Percentiles rank a stretch among this genome's conserved stretches.
Conservation (phyloP, 768 basidiomycete species). For the Xerocomellus intermedius region DNA sequence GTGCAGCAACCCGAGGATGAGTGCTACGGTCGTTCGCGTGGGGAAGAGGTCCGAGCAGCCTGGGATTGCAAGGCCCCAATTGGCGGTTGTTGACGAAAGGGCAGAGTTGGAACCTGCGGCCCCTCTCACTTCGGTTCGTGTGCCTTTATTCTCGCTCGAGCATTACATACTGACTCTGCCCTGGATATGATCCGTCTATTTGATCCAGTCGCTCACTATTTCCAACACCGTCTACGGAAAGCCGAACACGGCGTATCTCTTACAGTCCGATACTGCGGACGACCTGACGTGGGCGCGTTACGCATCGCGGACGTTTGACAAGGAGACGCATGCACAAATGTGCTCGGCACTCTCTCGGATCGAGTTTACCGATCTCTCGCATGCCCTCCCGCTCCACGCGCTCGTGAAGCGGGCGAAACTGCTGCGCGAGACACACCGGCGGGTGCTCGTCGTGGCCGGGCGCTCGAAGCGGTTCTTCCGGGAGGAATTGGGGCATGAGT, state of each 20-base stretch:
- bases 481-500: constrained; percentile 58
- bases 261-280: constrained; percentile 83
- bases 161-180: background rate
- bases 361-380: constrained; percentile 50
- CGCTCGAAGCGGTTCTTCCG: constrained; percentile 70
- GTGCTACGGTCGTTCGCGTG: constrained; percentile 73
- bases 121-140: constrained; percentile 7
- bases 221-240: constrained; percentile 74
- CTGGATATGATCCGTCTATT: no score
- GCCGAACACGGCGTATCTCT: constrained; percentile 57
- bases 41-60: constrained; percentile 35
- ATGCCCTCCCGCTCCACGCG: constrained; percentile 55
- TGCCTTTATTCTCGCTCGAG: background rate
- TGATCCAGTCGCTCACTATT: constrained; percentile 45
- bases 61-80: constrained; percentile 51
- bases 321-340: constrained; percentile 3
- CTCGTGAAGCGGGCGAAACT: constrained; percentile 44
- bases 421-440: constrained; percentile 30
- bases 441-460: constrained; percentile 66
- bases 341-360: constrained; percentile 58
- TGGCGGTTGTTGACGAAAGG: constrained; percentile 59
- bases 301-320: constrained; percentile 29
- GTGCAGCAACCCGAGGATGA: constrained; percentile 58
- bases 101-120: constrained; percentile 30
- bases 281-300: constrained; percentile 72